A percentile compares a stretch with the other conserved stretches of the same genome.
Conservation (phyloP, 2,329 filamentous ascomycete species). For the Ceratocystis cubensis region DNA sequence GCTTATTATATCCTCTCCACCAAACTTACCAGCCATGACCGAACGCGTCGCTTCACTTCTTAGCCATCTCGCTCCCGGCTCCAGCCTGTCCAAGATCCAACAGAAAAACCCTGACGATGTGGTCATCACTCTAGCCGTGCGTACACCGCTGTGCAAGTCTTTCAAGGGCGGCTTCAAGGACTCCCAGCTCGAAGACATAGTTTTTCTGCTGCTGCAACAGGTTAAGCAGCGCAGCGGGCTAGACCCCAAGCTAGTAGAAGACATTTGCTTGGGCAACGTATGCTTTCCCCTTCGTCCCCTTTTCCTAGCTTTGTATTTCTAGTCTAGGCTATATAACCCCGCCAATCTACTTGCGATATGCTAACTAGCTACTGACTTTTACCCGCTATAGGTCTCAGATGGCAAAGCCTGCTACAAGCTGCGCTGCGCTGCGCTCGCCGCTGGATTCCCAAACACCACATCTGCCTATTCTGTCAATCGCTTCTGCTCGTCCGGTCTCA, state of each 20-base stretch:
- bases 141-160: conserved; percentile 79
- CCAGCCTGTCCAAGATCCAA: conserved; percentile 61
- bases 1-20: too few relatives aligned
- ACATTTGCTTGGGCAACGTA: conserved; percentile 88
- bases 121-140: conserved; percentile 84
- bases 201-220: conserved; percentile 72
- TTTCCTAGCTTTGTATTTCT: background rate
- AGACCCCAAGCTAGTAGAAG: conserved; percentile 70
- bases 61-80: conserved; percentile 67
- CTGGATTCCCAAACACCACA: conserved; percentile 85
- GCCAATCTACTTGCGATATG: background rate
- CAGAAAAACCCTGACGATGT: conserved; percentile 92
- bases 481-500: conserved; percentile 94
- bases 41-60: conserved; percentile 81
- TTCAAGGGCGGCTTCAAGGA: conserved; percentile 94
- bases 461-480: conserved; percentile 75
- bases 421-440: conserved; percentile 69
- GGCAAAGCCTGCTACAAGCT: conserved; percentile 79
- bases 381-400: conserved; percentile 54
- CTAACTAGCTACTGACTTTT: too few relatives aligned
- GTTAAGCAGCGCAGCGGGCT: conserved; percentile 59
- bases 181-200: conserved; percentile 72
- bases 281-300: conserved; percentile 26
- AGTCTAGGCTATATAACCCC: background rate
- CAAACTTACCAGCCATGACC: conserved; percentile 48